Base-by-base conservation (phyloP, 2,329 filamentous ascomycete species). In the Endothia cerciana region DNA sequence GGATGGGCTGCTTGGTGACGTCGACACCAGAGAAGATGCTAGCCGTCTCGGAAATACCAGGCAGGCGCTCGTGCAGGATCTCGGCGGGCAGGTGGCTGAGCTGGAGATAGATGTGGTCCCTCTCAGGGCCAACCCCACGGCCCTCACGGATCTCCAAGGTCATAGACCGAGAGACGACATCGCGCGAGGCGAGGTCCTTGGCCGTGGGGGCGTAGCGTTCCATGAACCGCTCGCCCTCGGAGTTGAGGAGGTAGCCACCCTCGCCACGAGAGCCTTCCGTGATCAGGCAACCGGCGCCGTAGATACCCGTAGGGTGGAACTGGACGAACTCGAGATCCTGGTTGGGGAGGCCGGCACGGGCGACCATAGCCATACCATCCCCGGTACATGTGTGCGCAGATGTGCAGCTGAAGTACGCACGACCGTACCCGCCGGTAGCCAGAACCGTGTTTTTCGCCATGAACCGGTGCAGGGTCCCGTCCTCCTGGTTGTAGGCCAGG, bases 251-350 rank as follows among this genome's bases (percentile, higher is more conserved):
- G 80, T 97, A 98, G 76, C 94, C 94, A 86, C 94, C 94, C 86
- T 98, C 95, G 84, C 95, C 95, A 86, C 95, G 93, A 73, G 94
- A 93, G 74, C 94, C 94, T 83, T 99, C 94, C 15, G 95, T 98
- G 77, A 99, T 99, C 86, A 99, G 84, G 82, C 94, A 97, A 72
- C 94, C 94, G 75, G 94, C 95, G 75, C 95, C 95, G 80, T 99
- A 99, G 82, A 99, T 98, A 88, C 94, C 94, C 72, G 94, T 97
- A 65, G 94, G 94, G 81, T 99, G 94, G 88, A 99, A 99, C 83
- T 99, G 94, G 70, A 99, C 95, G 81, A 99, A 99, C 80, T 99
- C 95, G 70, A 98, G 87, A 90, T 99, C 95, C 85, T 99, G 95
- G 87, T 97, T 97, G 74, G 95, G 94, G 49, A 99, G 90, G 79